phyloP scores from a whole-genome alignment of 768 basidiomycete species.

The Leccinellum rugosiceps region DNA sequence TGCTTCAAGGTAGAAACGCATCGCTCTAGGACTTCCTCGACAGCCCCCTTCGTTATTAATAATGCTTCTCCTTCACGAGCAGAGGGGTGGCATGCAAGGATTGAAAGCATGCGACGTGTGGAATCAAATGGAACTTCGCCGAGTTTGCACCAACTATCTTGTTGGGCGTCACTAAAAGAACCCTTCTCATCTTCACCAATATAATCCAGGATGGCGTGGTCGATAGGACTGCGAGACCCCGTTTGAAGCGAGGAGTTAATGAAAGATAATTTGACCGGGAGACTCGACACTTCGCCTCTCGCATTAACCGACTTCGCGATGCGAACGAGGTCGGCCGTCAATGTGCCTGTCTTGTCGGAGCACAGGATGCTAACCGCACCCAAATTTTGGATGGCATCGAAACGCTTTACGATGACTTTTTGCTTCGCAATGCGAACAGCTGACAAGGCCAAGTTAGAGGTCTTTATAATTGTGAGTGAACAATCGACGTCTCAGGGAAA shows the following conservation, averaged over 20 bases:
- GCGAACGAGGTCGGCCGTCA: slow-evolving; percentile 42
- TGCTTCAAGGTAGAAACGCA: slow-evolving; percentile 20
- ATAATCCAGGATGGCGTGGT: slow-evolving; percentile 33
- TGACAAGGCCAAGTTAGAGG: slow-evolving; percentile 58
- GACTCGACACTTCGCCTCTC: slow-evolving; percentile 20
- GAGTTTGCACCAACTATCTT: slow-evolving; percentile 28
- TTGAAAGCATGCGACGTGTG: slow-evolving; percentile 34
- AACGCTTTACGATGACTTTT: slow-evolving; percentile 59
- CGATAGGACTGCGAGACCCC: slow-evolving; percentile 35
- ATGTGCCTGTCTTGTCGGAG: slow-evolving; percentile 66
- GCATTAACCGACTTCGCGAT: slow-evolving; percentile 29
- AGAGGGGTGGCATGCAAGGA: slow-evolving; percentile 30
- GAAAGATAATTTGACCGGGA: slow-evolving; percentile 28
- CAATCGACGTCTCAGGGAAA: not conserved
- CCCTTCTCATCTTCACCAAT: slow-evolving; percentile 13
- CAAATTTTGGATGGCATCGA: slow-evolving; percentile 62
- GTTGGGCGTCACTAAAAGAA: slow-evolving; percentile 1
- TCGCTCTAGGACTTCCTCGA: slow-evolving; percentile 32
- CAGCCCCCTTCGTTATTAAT: slow-evolving; percentile 30
- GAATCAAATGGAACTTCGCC: slow-evolving; percentile 37
- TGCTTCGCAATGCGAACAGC: slow-evolving; percentile 52
- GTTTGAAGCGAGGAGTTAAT: slow-evolving; percentile 34
- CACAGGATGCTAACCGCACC: slow-evolving; percentile 53
- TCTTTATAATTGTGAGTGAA: slow-evolving; percentile 41
- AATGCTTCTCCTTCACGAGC: slow-evolving; percentile 17